Evolutionary conservation across 768 basidiomycete species (phyloP).

Genomic region (Cystofilobasidium capitatum): DNA sequence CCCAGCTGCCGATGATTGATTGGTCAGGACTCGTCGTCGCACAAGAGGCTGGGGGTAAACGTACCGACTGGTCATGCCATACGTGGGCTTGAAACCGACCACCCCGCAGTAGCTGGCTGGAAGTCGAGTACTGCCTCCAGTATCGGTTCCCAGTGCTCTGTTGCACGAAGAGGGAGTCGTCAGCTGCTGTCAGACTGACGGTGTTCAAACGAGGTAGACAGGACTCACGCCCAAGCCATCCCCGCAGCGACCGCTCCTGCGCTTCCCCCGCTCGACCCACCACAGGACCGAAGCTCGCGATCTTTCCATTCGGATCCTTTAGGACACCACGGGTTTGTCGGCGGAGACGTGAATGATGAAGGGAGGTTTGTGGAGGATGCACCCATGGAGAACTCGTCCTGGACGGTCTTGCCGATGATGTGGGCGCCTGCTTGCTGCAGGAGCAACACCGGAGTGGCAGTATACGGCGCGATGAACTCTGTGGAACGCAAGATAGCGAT

Average conservation of each 20-base stretch:
- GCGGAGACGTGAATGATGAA: slow-evolving; percentile 40
- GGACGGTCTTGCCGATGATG: slow-evolving; percentile 81
- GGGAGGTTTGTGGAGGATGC: slow-evolving; percentile 66
- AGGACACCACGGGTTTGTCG: slow-evolving; percentile 10
- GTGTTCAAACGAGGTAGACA: not conserved
- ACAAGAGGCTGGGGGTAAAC: no score
- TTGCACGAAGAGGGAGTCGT: not conserved
- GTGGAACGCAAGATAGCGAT: not conserved
- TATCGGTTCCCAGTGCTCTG: slow-evolving; percentile 87
- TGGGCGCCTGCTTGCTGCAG: slow-evolving; percentile 56
- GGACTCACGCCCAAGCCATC: slow-evolving; percentile 69
- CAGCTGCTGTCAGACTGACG: not conserved
- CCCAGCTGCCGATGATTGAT: slow-evolving; percentile 51
- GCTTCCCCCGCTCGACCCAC: slow-evolving; percentile 90
- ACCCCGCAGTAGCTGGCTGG: slow-evolving; percentile 92
- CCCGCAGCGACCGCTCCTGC: slow-evolving; percentile 83
- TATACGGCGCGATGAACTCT: slow-evolving; percentile 72
- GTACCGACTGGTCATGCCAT: slow-evolving; percentile 78
- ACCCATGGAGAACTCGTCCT: slow-evolving; percentile 99
- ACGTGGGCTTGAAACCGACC: slow-evolving; percentile 87
- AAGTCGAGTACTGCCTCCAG: slow-evolving; percentile 84
- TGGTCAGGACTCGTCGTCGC: no score
- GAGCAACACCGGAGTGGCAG: slow-evolving; percentile 69
- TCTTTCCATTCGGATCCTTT: slow-evolving; percentile 2
- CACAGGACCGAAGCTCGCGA: slow-evolving; percentile 12